These are phyloP conservation scores for Gracilaria vermiculophylla DNA, from an alignment of 23 red algal species.

Conservation along the genomic window DNA sequence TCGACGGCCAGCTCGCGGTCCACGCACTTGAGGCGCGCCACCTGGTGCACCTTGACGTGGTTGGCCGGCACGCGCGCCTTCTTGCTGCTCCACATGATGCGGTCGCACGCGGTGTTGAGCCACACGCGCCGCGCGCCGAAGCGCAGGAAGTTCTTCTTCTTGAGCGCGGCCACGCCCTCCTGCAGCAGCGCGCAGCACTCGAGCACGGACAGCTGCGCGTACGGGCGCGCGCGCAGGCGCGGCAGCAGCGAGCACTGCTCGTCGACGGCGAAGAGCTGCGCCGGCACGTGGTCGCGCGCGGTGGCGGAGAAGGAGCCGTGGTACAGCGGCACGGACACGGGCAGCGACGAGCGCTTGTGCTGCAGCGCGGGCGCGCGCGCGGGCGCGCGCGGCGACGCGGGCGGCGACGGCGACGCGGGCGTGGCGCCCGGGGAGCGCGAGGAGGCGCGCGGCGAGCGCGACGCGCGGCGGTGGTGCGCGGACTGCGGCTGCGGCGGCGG, in stretches of 20 bases:
- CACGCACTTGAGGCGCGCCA: constrained; percentile 33
- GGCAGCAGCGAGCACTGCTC: constrained; percentile 16
- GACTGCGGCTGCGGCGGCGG: neutral
- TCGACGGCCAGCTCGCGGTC: constrained; percentile 58
- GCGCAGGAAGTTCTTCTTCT: constrained; percentile 57
- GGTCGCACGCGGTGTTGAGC: constrained; percentile 37
- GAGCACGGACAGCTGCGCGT: constrained; percentile 31
- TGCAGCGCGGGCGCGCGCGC: neutral
- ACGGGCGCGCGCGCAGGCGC: neutral
- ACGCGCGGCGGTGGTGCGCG: neutral
- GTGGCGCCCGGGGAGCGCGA: neutral
- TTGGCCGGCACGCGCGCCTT: constrained; percentile 51
- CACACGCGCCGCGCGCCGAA: constrained; percentile 71
- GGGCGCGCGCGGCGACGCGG: neutral
- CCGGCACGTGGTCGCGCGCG: constrained; percentile 19
- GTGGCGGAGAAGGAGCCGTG: neutral
- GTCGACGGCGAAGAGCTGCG: constrained; percentile 35
- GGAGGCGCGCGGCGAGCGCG: neutral
- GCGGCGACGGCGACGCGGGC: neutral
- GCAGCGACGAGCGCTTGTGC: neutral
- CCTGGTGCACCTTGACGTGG: constrained; percentile 51
- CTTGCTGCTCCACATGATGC: constrained; percentile 67
- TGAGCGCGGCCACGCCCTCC: constrained; percentile 53
- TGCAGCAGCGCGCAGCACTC: constrained; percentile 73
- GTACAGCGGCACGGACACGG: constrained; percentile 14